Conservation (phyloP, 2,329 filamentous ascomycete genomes). For the Teratosphaeria pseudoeucalypti region DNA sequence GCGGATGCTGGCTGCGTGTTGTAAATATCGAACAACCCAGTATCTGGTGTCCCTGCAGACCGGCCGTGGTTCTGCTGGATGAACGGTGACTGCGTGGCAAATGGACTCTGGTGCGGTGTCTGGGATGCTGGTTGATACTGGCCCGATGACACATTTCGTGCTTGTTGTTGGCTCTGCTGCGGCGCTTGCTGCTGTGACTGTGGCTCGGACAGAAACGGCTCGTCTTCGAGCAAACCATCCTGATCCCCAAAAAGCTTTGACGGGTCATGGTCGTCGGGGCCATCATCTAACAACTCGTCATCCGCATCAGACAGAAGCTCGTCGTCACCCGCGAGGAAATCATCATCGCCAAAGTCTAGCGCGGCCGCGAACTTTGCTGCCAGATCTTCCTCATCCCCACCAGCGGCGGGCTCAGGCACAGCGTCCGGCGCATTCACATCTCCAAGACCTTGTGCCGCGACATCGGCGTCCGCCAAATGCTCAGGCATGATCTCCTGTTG, state of each 20-base stretch:
- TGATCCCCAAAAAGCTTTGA: conserved; percentile 44
- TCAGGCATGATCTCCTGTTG: neutral
- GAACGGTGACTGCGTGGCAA: conserved; percentile 11
- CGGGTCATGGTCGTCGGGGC: conserved; percentile 58
- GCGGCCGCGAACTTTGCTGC: conserved; percentile 77
- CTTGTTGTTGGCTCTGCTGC: neutral
- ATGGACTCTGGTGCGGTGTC: conserved; percentile 8
- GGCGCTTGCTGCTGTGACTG: conserved; percentile 6
- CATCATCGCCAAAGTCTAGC: conserved; percentile 38
- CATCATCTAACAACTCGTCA: conserved; percentile 43
- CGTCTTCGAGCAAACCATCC: conserved; percentile 73
- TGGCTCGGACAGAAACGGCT: conserved; percentile 1
- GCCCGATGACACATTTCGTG: neutral
- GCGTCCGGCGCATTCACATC: conserved; percentile 2
- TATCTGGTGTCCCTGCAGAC: conserved; percentile 23
- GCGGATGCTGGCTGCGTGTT: conserved; percentile 3
- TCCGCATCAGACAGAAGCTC: conserved; percentile 25
- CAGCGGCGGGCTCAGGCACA: conserved; percentile 1
- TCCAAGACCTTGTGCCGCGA: conserved; percentile 1
- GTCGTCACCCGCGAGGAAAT: conserved; percentile 40
- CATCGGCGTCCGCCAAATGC: neutral
- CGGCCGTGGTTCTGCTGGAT: conserved; percentile 15
- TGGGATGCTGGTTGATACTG: conserved; percentile 1
- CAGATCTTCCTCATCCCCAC: conserved; percentile 48
- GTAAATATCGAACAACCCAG: conserved; percentile 24